Conservation (phyloP, 2,329 filamentous ascomycete genomes). For the Colletotrichum cordylinicola region DNA sequence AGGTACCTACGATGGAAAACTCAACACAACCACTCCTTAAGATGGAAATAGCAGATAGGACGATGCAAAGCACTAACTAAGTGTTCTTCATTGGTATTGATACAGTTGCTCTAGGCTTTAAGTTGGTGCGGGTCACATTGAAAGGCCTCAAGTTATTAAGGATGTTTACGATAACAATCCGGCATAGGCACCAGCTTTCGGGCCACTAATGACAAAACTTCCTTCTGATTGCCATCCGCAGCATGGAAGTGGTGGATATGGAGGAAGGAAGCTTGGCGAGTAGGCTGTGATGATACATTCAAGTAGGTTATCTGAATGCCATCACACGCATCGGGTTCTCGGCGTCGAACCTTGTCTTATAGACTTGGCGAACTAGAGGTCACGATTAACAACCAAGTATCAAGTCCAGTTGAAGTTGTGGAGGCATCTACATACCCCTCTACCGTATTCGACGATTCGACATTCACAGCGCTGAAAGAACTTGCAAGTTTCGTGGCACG, state of each 20-base stretch:
- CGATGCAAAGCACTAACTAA: background rate
- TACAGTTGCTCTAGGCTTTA: background rate
- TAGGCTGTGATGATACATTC: background rate
- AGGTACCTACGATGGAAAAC: background rate
- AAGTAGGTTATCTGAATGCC: background rate
- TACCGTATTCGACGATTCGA: background rate
- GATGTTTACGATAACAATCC: background rate
- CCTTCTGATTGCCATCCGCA: accelerated
- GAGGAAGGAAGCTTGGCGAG: background rate
- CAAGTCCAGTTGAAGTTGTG: background rate
- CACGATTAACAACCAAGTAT: background rate
- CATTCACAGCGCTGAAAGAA: background rate
- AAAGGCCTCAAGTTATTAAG: background rate
- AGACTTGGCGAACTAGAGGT: background rate
- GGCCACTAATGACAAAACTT: background rate
- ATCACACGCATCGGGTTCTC: background rate
- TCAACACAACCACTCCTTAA: background rate
- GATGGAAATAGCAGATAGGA: background rate
- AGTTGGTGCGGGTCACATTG: background rate
- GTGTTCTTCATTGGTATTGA: background rate
- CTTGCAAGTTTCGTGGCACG: background rate
- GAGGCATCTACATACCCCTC: background rate
- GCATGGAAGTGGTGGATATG: background rate
- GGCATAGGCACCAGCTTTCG: background rate
- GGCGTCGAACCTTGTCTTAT: background rate